Conservation (phyloP, 305 asterid species). For the Stenogyne calaminthoides region DNA sequence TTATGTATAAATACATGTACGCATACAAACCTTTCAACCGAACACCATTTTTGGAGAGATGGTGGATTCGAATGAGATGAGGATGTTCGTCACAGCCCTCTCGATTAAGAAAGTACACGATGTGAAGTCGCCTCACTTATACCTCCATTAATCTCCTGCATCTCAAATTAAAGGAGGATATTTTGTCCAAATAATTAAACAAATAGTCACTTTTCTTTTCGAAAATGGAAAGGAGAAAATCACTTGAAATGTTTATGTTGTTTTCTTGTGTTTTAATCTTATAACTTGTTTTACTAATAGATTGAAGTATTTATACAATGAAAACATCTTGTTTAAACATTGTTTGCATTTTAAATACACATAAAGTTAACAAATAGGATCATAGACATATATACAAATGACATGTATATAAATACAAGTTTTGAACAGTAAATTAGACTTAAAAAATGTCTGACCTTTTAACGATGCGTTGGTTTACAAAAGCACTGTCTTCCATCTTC, state of each 20-base stretch:
- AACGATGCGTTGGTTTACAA: constrained; percentile 21
- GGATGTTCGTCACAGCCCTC: constrained; percentile 72
- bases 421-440: background rate
- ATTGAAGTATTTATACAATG: background rate
- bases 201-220: too few species aligned
- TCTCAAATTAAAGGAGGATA: background rate
- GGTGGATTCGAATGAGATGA: constrained; percentile 80
- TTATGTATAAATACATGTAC: background rate
- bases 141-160: constrained; percentile 68
- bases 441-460: constrained; percentile 33
- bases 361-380: background rate
- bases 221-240: background rate
- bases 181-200: background rate
- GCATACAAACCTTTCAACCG: constrained; percentile 56
- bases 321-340: background rate
- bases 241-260: background rate
- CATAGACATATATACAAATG: background rate
- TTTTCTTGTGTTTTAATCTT: background rate
- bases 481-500: constrained; percentile 31
- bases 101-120: constrained; percentile 69
- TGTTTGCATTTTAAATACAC: background rate
- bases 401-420: background rate
- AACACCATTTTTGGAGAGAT: constrained; percentile 70
- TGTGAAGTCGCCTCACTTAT: constrained; percentile 73
- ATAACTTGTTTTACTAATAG: background rate